Conservation (phyloP, 1,284 basidiomycete species). For the Anthracocystis walkeri region DNA sequence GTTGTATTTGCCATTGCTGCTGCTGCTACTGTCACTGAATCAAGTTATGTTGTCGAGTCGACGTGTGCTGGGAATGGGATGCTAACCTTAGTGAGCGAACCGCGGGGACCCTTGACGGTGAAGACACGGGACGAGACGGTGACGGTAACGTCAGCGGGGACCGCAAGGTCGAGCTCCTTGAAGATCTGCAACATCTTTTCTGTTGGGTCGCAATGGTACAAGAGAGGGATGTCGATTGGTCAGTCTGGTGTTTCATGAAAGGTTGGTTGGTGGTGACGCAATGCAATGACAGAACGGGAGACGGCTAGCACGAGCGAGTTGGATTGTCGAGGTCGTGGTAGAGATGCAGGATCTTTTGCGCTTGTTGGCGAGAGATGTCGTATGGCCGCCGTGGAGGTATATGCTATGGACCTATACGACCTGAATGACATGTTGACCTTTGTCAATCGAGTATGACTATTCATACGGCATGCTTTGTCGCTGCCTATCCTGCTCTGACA, state of each 20-base stretch:
- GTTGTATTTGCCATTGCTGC: neutral
- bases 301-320: constrained; percentile 8
- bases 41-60: constrained; percentile 1
- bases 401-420: neutral
- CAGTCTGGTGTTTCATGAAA: constrained; percentile 2
- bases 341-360: neutral
- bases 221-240: neutral
- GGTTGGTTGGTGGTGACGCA: neutral
- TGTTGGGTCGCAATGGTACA: constrained; percentile 15
- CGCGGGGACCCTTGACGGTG: constrained; percentile 69
- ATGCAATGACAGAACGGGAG: neutral
- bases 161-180: constrained; percentile 69
- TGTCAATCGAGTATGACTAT: neutral
- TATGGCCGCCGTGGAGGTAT: neutral
- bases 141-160: constrained; percentile 64
- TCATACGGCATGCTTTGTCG: neutral
- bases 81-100: constrained; percentile 68
- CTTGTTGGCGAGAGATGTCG: neutral
- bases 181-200: constrained; percentile 68
- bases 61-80: constrained; percentile 7
- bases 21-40: constrained; percentile 17
- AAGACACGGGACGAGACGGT: constrained; percentile 64
- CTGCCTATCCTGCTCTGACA: neutral
- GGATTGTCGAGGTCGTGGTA: neutral
- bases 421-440: neutral